Conservation (phyloP, 2,329 filamentous ascomycete species). For the Podosphaera aphanis region DNA sequence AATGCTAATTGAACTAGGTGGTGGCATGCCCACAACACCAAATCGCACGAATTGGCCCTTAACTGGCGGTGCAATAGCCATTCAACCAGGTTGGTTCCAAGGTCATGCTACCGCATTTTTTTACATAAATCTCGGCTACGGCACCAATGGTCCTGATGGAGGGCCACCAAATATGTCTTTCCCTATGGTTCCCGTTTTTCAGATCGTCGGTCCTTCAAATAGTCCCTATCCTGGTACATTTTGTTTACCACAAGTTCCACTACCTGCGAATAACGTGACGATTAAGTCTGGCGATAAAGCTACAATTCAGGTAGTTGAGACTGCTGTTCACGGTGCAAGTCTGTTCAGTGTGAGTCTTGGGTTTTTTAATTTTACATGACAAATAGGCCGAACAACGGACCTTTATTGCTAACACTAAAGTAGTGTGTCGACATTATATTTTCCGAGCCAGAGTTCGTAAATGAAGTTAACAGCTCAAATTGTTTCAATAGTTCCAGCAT, state of each 20-base stretch:
- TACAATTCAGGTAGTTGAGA: slow-evolving; percentile 72
- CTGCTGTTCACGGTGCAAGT: slow-evolving; percentile 60
- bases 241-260: slow-evolving; percentile 70
- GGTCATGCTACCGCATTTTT: slow-evolving; percentile 64
- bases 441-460: slow-evolving; percentile 53
- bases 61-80: slow-evolving; percentile 60
- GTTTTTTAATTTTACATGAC: neutral
- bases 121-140: slow-evolving; percentile 80
- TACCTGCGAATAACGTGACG: slow-evolving; percentile 41
- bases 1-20: slow-evolving; percentile 31
- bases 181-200: slow-evolving; percentile 57
- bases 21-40: slow-evolving; percentile 49
- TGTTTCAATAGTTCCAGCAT: slow-evolving; percentile 49
- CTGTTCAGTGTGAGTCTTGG: slow-evolving; percentile 26
- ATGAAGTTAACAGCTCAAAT: slow-evolving; percentile 55
- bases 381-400: neutral
- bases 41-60: slow-evolving; percentile 90
- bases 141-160: slow-evolving; percentile 35
- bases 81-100: slow-evolving; percentile 91
- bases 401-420: slow-evolving; percentile 1
- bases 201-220: slow-evolving; percentile 61
- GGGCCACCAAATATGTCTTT: slow-evolving; percentile 73
- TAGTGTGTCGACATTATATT: slow-evolving; percentile 93
- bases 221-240: slow-evolving; percentile 70
- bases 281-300: slow-evolving; percentile 68